These are phyloP conservation scores for Mycosarcoma maydis DNA, from an alignment of 1,284 basidiomycete genomes.

Conservation along the genomic window DNA sequence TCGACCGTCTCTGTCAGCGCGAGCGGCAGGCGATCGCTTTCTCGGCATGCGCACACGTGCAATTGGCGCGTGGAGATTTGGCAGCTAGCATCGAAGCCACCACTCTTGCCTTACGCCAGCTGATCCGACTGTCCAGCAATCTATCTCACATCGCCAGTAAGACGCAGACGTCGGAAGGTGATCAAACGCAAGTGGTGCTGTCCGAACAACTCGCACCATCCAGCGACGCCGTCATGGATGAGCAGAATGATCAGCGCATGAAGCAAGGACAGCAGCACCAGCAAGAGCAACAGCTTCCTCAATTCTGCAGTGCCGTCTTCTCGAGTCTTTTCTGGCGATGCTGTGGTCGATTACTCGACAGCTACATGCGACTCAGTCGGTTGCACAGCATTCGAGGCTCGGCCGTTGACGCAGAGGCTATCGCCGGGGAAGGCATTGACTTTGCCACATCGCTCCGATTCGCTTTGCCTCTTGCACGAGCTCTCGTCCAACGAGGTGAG, in stretches of 20 bases:
- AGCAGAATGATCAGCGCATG: neutral
- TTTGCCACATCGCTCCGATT: conserved; percentile 41
- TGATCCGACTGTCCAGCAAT: conserved; percentile 24
- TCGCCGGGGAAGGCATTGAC: conserved; percentile 55
- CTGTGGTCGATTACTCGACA: conserved; percentile 21
- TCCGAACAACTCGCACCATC: conserved; percentile 15
- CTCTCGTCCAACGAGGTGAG: conserved; percentile 50
- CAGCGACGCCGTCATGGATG: conserved; percentile 25
- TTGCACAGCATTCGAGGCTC: conserved; percentile 57
- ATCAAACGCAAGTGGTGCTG: neutral
- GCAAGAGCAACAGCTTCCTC: conserved; percentile 21
- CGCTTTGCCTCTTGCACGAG: conserved; percentile 37
- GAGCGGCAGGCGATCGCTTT: conserved; percentile 44
- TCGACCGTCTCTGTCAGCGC: conserved; percentile 30
- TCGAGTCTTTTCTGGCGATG: conserved; percentile 38
- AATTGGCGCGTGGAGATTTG: conserved; percentile 30
- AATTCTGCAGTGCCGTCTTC: conserved; percentile 25
- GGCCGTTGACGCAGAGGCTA: conserved; percentile 55
- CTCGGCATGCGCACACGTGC: conserved; percentile 19
- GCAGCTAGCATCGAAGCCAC: conserved; percentile 35
- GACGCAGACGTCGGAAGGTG: conserved; percentile 9
- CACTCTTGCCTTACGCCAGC: conserved; percentile 28
- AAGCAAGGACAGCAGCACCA: neutral
- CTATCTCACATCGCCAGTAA: conserved; percentile 22
- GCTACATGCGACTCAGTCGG: conserved; percentile 39